These are phyloP conservation scores for Psilocybe azurescens DNA, from an alignment of 768 basidiomycete species.

Conservation along the genomic window DNA sequence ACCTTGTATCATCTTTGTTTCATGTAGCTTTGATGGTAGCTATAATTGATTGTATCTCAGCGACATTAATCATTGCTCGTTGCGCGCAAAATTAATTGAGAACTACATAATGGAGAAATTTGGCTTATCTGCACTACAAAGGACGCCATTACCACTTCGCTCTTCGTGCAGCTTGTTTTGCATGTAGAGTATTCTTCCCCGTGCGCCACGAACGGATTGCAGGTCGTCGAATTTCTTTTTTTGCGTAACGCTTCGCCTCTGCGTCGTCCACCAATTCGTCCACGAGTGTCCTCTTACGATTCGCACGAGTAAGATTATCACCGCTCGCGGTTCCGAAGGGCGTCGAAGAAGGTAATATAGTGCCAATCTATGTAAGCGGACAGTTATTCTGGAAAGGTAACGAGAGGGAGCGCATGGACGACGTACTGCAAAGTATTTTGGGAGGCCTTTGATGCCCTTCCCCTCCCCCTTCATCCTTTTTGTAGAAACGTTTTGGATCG, in stretches of 20 bases:
- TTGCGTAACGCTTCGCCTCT: slow-evolving; percentile 86
- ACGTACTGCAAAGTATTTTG: slow-evolving; percentile 89
- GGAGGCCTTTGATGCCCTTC: slow-evolving; percentile 82
- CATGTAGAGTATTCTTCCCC: slow-evolving; percentile 69
- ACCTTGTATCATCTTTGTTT: background rate
- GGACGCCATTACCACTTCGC: slow-evolving; percentile 66
- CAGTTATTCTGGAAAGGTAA: slow-evolving; percentile 13
- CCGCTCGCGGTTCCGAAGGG: slow-evolving; percentile 74
- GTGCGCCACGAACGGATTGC: slow-evolving; percentile 68
- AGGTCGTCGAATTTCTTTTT: slow-evolving; percentile 87
- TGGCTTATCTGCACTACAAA: slow-evolving; percentile 16
- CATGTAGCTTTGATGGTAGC: background rate
- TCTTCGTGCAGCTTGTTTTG: slow-evolving; percentile 65
- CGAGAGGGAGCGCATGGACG: slow-evolving; percentile 7
- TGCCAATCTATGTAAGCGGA: slow-evolving; percentile 66
- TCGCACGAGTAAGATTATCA: slow-evolving; percentile 73
- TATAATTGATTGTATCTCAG: background rate
- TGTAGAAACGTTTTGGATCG: slow-evolving; percentile 92
- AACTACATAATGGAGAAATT: background rate
- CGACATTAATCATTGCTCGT: background rate
- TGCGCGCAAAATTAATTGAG: background rate
- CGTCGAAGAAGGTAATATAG: slow-evolving; percentile 68
- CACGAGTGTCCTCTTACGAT: slow-evolving; percentile 82
- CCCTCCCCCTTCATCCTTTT: slow-evolving; percentile 88
- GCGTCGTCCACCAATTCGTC: slow-evolving; percentile 91